Conservation (phyloP, 352 stramenopile species). For the Phytophthora capsici region DNA sequence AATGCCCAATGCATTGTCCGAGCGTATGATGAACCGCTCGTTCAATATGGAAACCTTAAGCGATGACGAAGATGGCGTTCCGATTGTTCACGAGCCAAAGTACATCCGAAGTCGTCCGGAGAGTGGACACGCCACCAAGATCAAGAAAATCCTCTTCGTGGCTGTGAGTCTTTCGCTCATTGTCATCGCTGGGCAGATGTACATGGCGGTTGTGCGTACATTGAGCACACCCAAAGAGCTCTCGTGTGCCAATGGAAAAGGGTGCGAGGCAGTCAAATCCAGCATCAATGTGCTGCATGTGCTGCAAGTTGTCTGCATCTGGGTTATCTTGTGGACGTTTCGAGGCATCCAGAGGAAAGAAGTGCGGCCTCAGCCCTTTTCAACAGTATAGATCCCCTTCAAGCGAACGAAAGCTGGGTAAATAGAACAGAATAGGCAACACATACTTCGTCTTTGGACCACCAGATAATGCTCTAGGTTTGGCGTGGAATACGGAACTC, state of each 20-base stretch:
- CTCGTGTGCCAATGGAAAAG: conserved; percentile 54
- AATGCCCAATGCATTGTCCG: conserved; percentile 16
- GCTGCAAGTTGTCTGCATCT: conserved; percentile 28
- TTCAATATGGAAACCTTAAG: conserved; percentile 33
- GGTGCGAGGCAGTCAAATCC: conserved; percentile 42
- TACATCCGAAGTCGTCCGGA: background rate
- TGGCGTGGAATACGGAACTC: conserved; percentile 45
- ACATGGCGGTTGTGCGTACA: conserved; percentile 38
- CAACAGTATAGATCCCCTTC: conserved; percentile 1
- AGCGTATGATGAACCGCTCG: conserved; percentile 19
- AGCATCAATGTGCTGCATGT: conserved; percentile 39
- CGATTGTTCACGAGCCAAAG: conserved; percentile 19
- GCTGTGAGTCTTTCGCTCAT: conserved; percentile 23
- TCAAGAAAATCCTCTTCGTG: conserved; percentile 33
- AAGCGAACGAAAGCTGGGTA: conserved; percentile 1
- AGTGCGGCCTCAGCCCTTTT: conserved; percentile 10
- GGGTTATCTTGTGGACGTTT: conserved; percentile 36
- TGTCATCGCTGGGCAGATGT: conserved; percentile 51
- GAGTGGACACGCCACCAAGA: conserved; percentile 28
- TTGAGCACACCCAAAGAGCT: conserved; percentile 36
- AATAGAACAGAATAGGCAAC: too few species aligned
- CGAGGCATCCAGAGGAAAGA: conserved; percentile 25
- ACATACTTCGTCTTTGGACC: too few species aligned
- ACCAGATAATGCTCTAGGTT: conserved; percentile 5
- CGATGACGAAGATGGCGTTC: conserved; percentile 32